phyloP scores from a whole-genome alignment of 257 asterid species.

The Solanum arcanum region DNA sequence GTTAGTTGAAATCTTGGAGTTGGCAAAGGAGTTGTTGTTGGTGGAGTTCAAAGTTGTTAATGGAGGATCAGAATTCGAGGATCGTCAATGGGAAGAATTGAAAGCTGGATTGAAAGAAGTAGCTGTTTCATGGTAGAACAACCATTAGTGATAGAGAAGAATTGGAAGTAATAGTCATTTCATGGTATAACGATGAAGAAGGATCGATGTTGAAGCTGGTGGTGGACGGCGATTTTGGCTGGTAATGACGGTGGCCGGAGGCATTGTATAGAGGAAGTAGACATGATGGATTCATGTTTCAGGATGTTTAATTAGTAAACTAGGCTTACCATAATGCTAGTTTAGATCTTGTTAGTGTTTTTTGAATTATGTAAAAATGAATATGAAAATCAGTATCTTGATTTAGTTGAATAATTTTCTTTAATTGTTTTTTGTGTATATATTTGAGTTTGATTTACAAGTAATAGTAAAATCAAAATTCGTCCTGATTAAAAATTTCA shows the following conservation, averaged over 20 bases:
- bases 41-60: conserved; percentile 60
- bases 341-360: not conserved
- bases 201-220: conserved; percentile 13
- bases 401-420: not conserved
- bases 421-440: not conserved
- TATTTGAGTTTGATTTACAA: not conserved
- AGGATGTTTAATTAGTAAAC: not conserved
- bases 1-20: conserved; percentile 38
- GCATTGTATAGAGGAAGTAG: not conserved
- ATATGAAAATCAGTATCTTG: not conserved
- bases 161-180: too few species aligned
- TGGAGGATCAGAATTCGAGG: conserved; percentile 42
- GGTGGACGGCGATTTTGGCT: not conserved
- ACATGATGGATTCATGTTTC: not conserved
- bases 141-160: not conserved
- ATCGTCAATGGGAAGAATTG: conserved; percentile 58
- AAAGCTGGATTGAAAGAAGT: conserved; percentile 39
- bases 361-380: not conserved
- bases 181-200: not conserved
- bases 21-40: conserved; percentile 41
- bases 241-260: not conserved
- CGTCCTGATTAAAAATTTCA: too few species aligned
- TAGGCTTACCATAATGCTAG: not conserved
- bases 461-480: too few species aligned
- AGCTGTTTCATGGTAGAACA: conserved; percentile 34